phyloP scores from a whole-genome alignment of 139 green algal species.

The Asterochloris erici region DNA sequence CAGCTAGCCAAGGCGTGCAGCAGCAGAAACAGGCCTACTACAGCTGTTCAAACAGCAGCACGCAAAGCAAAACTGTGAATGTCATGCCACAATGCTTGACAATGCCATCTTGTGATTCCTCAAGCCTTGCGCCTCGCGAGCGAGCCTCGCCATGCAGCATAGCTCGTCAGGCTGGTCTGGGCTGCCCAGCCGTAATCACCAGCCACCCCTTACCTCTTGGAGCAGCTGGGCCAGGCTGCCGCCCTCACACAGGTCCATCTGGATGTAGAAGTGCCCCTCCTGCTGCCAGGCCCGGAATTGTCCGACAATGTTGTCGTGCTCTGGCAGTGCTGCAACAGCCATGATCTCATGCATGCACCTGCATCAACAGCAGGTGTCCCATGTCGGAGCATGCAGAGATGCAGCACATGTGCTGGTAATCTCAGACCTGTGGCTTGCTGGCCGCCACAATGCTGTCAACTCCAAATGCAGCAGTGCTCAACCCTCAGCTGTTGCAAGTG shows the following conservation, averaged over 20 bases:
- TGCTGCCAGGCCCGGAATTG: slow-evolving; percentile 80
- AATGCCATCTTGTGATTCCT: no score
- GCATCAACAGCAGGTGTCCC: not conserved
- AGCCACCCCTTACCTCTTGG: not conserved
- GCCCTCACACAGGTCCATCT: slow-evolving; percentile 58
- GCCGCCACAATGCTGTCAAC: not conserved
- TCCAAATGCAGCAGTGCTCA: not conserved
- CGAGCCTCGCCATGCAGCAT: no score
- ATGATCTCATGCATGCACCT: slow-evolving; percentile 64
- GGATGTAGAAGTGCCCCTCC: slow-evolving; percentile 65
- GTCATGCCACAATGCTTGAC: no score
- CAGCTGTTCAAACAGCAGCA: no score
- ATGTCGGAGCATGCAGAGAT: not conserved
- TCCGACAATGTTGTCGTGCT: slow-evolving; percentile 69
- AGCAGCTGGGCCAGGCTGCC: slow-evolving; percentile 41
- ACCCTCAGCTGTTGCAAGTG: not conserved
- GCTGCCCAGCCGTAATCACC: not conserved
- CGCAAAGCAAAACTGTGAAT: no score
- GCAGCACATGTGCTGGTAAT: not conserved
- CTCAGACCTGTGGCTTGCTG: not conserved
- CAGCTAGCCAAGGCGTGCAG: no score
- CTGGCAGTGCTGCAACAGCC: slow-evolving; percentile 51
- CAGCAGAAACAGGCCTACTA: no score
- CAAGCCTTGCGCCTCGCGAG: no score
- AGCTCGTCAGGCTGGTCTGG: no score